Evolutionary conservation across 768 basidiomycete species (phyloP), one percentile per base, ranked within the genome.

Genomic region (Melanogaster broomeanus): DNA sequence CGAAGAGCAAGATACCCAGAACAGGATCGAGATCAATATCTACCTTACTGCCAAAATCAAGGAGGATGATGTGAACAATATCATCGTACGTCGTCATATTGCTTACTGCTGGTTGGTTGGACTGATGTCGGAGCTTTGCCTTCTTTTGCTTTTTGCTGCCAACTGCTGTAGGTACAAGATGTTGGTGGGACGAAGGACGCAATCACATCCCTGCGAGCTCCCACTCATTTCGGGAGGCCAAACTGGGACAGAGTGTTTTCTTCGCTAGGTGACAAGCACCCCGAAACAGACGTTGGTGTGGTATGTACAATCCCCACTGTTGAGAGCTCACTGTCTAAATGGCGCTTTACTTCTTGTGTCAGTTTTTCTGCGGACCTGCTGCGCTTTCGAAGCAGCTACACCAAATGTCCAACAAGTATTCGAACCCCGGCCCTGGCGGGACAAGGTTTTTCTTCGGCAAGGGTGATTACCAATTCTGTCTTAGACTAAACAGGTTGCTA

Each of bases 121-220:
- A 33, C 53, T 58, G n/a, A 45, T 38, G 39, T 27, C n/a, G n/a
- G 25, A 40, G 10, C 18, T n/a, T 18, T 49, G 3, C 19, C 6
- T 40, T 10, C 24, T 18, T 51, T 30, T n/a, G 27, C 11, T 30
- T 34, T 34, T 33, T 7, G 28, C 33, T 41, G 4, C n/a, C 12
- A 4, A 13, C 15, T 35, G 7, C 38, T 6, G 1, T 47, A 85
- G 82, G 78, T 89, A 7, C 88, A 93, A 62, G 93, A 96, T 59
- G 93, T 97, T 33, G 95, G 95, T 45, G 89, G 90, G 2, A 90
- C 96, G 55, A 87, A 85, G 71, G 95, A 98, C 61, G 87, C 93
- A 3, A 89, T 98, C 65, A 96, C 94, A 4, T 79, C 85, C 1
- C 76, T 97, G 11, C 81, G 93, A 19, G 87, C 95, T 0, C 95